Conservation (phyloP, 441 rosid genomes). For the Adansonia madagascariensis region DNA sequence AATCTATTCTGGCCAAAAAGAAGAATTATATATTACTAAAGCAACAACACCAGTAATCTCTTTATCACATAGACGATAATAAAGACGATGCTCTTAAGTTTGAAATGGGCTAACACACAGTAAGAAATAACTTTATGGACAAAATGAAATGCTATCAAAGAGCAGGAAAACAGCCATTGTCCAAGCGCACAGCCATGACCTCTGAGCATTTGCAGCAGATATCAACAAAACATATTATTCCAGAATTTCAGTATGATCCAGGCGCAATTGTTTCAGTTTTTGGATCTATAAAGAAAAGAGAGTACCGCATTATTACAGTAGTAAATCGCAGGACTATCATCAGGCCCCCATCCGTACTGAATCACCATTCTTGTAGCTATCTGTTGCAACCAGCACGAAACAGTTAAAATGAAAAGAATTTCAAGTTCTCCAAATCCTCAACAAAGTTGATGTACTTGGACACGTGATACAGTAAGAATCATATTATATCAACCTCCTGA, state of each 20-base stretch:
- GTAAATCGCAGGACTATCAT: constrained; percentile 91
- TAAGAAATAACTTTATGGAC: background rate
- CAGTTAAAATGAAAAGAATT: constrained; percentile 6
- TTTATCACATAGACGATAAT: constrained; percentile 1
- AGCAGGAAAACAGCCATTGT: constrained; percentile 16
- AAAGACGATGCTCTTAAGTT: background rate
- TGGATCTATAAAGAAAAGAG: constrained; percentile 28
- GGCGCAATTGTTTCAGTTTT: background rate
- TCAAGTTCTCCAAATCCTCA: constrained; percentile 4
- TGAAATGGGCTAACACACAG: background rate
- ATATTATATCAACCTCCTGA: constrained; percentile 66
- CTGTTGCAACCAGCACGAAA: constrained; percentile 46
- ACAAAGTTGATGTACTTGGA: constrained; percentile 16
- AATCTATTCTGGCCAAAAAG: constrained; percentile 14
- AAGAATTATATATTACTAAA: background rate
- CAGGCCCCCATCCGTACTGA: constrained; percentile 99
- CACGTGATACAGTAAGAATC: constrained; percentile 20
- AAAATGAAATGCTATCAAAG: background rate
- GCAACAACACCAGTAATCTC: background rate
- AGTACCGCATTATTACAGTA: constrained; percentile 77
- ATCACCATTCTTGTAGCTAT: constrained; percentile 96
- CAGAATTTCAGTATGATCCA: background rate
- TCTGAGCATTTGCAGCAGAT: background rate
- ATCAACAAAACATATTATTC: background rate
- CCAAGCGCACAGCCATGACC: background rate